These are phyloP conservation scores for Chytridiales sp. DNA, from an alignment of 371 early-diverging fungal genomes.

Conservation along the genomic window DNA sequence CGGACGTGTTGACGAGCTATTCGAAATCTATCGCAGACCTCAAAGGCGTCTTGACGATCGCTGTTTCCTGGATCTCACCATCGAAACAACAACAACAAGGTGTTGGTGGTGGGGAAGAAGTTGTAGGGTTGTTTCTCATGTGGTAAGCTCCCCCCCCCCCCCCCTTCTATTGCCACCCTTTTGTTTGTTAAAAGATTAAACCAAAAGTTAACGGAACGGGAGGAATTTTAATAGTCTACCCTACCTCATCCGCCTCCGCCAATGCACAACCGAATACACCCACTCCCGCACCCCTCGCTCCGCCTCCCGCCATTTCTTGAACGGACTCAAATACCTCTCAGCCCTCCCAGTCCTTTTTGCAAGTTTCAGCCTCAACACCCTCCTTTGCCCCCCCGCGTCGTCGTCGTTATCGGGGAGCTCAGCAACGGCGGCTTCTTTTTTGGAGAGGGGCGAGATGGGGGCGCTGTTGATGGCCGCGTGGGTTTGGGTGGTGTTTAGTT, in stretches of 20 bases:
- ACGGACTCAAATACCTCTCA: constrained; percentile 82
- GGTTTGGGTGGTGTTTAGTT: too few species aligned
- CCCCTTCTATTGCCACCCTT: constrained; percentile 1
- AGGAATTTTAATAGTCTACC: constrained; percentile 61
- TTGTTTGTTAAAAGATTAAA: neutral
- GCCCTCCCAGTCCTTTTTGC: constrained; percentile 87
- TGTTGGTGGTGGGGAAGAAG: constrained; percentile 16
- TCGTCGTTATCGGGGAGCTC: too few species aligned
- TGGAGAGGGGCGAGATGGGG: too few species aligned
- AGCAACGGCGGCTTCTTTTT: too few species aligned
- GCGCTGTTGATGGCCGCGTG: too few species aligned
- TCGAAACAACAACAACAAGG: neutral
- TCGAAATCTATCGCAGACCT: constrained; percentile 84
- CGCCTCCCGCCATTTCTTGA: constrained; percentile 70
- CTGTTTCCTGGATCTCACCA: constrained; percentile 18
- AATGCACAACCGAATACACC: constrained; percentile 74
- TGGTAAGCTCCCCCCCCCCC: constrained; percentile 21
- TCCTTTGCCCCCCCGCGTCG: too few species aligned
- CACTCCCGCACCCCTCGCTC: constrained; percentile 30
- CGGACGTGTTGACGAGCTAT: constrained; percentile 91
- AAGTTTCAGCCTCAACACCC: too few species aligned
- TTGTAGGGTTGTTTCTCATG: constrained; percentile 24
- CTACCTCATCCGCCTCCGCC: constrained; percentile 81
- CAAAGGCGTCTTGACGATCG: constrained; percentile 58
- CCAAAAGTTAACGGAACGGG: neutral